phyloP scores from a whole-genome alignment of 148 eudicot genomes.

The Mesembryanthemum crystallinum region DNA sequence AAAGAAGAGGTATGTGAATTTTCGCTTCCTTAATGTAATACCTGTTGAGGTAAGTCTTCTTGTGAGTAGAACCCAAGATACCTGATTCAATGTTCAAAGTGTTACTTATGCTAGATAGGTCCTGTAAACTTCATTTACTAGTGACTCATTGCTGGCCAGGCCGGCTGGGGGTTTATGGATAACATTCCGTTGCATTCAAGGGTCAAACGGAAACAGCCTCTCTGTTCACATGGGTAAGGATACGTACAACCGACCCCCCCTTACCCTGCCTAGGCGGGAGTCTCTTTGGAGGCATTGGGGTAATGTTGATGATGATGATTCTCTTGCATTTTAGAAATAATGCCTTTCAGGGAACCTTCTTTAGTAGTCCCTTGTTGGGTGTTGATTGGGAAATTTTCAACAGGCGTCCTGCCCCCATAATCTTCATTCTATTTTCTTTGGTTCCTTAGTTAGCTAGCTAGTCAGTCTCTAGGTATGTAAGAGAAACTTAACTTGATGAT shows the following conservation, averaged over 20 bases:
- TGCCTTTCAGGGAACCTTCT: neutral
- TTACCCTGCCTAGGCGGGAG: no score
- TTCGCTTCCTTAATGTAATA: neutral
- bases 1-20: conserved; percentile 65
- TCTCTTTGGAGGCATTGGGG: no score
- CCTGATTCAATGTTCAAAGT: neutral
- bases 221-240: no score
- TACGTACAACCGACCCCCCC: no score
- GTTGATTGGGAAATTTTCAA: neutral
- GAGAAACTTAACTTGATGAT: neutral
- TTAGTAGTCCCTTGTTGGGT: neutral
- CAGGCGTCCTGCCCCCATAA: neutral
- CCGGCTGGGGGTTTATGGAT: no score
- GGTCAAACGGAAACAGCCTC: no score
- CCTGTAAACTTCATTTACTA: neutral
- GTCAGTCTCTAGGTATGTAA: neutral
- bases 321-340: no score
- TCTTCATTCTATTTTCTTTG: neutral
- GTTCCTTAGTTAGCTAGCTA: neutral
- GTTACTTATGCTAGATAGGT: neutral
- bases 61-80: neutral
- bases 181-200: no score
- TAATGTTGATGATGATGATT: no score
- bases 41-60: neutral
- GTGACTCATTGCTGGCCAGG: conserved; percentile 7